Conservation (phyloP, 768 basidiomycete species). For the Dioszegia crocea region DNA sequence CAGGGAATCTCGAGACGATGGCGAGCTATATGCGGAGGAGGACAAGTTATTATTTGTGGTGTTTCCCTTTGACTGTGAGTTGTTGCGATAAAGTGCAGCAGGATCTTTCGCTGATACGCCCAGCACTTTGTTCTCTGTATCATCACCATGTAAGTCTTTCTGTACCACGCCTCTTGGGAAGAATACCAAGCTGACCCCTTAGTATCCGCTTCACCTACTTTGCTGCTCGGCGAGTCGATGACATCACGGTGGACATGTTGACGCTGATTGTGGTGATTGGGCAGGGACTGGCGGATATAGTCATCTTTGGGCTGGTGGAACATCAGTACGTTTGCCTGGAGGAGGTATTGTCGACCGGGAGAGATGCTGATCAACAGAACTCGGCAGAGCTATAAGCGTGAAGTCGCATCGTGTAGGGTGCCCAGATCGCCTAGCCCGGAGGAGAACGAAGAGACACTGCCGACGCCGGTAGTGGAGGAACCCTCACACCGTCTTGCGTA, state of each 20-base stretch:
- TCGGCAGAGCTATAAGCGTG: constrained; percentile 5
- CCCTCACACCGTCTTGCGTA: background rate
- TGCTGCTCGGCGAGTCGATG: background rate
- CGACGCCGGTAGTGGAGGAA: background rate
- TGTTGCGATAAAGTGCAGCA: no score
- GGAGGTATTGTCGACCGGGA: no score
- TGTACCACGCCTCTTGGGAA: no score
- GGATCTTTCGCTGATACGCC: background rate
- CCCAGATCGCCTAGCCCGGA: background rate
- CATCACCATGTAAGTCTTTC: constrained; percentile 17
- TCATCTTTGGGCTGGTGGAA: constrained; percentile 22
- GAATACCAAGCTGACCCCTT: background rate
- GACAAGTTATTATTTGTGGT: constrained; percentile 14
- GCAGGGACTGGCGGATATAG: constrained; percentile 16
- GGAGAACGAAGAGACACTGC: constrained; percentile 4
- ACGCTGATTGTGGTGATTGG: constrained; percentile 13
- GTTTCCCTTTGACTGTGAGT: constrained; percentile 26
- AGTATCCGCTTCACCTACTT: constrained; percentile 14
- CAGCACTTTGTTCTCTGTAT: constrained; percentile 22
- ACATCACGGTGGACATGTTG: constrained; percentile 10
- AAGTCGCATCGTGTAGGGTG: constrained; percentile 1
- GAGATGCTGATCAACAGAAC: background rate
- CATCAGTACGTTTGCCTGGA: background rate
- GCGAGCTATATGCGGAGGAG: constrained; percentile 20
- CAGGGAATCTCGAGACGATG: constrained; percentile 15